Evolutionary conservation across 148 eudicot species (phyloP).

Genomic region (Polygonum aviculare): DNA sequence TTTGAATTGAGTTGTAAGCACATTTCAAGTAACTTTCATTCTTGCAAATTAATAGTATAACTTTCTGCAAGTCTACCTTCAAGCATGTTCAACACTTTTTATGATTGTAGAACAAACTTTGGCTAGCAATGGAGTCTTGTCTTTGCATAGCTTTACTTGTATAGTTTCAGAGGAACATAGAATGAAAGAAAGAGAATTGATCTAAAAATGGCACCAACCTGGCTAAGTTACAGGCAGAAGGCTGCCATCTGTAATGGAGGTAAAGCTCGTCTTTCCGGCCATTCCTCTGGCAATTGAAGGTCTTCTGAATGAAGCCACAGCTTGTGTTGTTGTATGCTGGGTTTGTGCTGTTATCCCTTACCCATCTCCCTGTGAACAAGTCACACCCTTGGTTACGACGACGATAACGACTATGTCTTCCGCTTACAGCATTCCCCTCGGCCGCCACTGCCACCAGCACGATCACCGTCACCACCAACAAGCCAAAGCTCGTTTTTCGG

Average conservation of each 20-base stretch:
- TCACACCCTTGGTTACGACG: constrained; percentile 25
- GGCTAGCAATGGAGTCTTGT: too few species aligned
- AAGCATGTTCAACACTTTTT: too few species aligned
- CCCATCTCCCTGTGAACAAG: constrained; percentile 51
- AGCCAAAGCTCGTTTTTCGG: not conserved
- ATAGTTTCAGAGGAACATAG: not conserved
- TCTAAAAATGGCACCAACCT: constrained; percentile 21
- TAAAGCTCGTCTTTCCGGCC: constrained; percentile 37
- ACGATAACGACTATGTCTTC: too few species aligned
- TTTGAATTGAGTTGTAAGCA: too few species aligned
- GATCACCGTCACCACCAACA: not conserved
- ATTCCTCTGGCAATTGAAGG: constrained; percentile 45
- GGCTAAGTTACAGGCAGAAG: constrained; percentile 34
- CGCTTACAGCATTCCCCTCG: not conserved
- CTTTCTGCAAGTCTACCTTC: too few species aligned
- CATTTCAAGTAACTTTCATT: too few species aligned
- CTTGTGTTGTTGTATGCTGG: constrained; percentile 18
- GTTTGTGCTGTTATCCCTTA: constrained; percentile 8
- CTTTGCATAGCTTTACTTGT: too few species aligned
- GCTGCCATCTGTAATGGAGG: constrained; percentile 46
- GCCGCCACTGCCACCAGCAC: not conserved
- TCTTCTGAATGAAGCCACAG: constrained; percentile 41
- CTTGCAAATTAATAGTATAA: too few species aligned
- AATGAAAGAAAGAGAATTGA: not conserved
- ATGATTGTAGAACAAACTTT: too few species aligned